phyloP scores from a whole-genome alignment of 441 rosid species.

The Jatropha multifida region DNA sequence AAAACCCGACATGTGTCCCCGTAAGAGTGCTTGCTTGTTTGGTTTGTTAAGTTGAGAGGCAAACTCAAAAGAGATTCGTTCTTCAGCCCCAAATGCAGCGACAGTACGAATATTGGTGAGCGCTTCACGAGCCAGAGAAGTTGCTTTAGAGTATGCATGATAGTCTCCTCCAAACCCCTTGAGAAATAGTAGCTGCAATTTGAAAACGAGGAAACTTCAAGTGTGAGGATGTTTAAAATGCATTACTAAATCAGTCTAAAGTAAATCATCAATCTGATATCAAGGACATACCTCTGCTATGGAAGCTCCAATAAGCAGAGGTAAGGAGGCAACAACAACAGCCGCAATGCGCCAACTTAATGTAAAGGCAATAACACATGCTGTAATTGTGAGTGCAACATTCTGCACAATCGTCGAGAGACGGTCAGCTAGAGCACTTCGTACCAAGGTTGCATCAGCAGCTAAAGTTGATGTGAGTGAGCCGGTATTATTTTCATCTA shows the following conservation, averaged over 20 bases:
- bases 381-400: slow-evolving; percentile 65
- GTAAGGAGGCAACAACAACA: slow-evolving; percentile 71
- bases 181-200: slow-evolving; percentile 72
- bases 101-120: slow-evolving; percentile 72
- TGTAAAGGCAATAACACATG: slow-evolving; percentile 64
- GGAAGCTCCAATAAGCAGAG: slow-evolving; percentile 75
- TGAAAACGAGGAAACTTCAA: not conserved
- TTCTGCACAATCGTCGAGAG: slow-evolving; percentile 79
- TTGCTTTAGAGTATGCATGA: slow-evolving; percentile 61
- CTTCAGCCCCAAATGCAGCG: slow-evolving; percentile 77
- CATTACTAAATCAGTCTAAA: not conserved
- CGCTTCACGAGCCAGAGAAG: slow-evolving; percentile 75
- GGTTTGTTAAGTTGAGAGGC: slow-evolving; percentile 58
- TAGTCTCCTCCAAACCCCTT: slow-evolving; percentile 91
- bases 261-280: not conserved
- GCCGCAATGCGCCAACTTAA: slow-evolving; percentile 81
- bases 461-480: slow-evolving; percentile 68
- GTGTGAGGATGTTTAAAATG: not conserved
- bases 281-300: slow-evolving; percentile 59
- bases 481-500: slow-evolving; percentile 71
- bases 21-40: slow-evolving; percentile 53
- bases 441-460: slow-evolving; percentile 74
- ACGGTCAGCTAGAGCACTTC: slow-evolving; percentile 79
- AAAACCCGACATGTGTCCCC: slow-evolving; percentile 79
- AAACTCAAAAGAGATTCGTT: slow-evolving; percentile 52